Evolutionary conservation across 345 rosid species (phyloP).

Genomic region (Populus ilicifolia): DNA sequence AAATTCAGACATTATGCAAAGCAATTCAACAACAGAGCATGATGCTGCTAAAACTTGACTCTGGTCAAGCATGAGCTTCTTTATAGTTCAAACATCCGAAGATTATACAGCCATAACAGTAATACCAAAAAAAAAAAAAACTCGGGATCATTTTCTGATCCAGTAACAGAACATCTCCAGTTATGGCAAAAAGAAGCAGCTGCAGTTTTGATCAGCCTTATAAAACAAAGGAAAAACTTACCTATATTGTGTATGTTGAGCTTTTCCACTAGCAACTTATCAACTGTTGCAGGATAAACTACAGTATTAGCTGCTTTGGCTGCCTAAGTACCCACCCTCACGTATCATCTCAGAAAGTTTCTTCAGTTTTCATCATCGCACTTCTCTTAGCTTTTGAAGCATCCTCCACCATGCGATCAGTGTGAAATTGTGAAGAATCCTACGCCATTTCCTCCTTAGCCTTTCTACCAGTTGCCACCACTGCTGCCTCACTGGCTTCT

Average conservation of each 20-base stretch:
- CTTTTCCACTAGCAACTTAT: constrained; percentile 13
- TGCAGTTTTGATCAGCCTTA: constrained; percentile 20
- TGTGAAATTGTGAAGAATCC: not conserved
- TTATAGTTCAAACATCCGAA: constrained; percentile 1
- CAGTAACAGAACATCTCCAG: constrained; percentile 14
- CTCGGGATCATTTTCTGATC: constrained; percentile 15
- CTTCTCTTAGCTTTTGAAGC: not conserved
- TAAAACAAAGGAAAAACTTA: constrained; percentile 14
- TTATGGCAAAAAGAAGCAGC: constrained; percentile 26
- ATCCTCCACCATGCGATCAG: constrained; percentile 6
- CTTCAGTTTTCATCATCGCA: constrained; percentile 7
- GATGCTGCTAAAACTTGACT: constrained; percentile 20
- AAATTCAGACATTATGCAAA: not conserved
- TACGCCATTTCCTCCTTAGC: not conserved
- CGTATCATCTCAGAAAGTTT: constrained; percentile 3
- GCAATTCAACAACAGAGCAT: not conserved
- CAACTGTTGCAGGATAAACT: constrained; percentile 8
- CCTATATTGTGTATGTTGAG: constrained; percentile 23
- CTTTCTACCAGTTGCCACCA: constrained; percentile 20
- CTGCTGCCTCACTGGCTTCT: constrained; percentile 21
- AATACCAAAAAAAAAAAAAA: not conserved
- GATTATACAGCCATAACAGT: constrained; percentile 10
- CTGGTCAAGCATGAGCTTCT: constrained; percentile 22
- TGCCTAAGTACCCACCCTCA: constrained; percentile 6
- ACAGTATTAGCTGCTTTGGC: constrained; percentile 12